Base-by-base conservation (phyloP, 495 filamentous ascomycete genomes). In the Penicillium goetzii region DNA sequence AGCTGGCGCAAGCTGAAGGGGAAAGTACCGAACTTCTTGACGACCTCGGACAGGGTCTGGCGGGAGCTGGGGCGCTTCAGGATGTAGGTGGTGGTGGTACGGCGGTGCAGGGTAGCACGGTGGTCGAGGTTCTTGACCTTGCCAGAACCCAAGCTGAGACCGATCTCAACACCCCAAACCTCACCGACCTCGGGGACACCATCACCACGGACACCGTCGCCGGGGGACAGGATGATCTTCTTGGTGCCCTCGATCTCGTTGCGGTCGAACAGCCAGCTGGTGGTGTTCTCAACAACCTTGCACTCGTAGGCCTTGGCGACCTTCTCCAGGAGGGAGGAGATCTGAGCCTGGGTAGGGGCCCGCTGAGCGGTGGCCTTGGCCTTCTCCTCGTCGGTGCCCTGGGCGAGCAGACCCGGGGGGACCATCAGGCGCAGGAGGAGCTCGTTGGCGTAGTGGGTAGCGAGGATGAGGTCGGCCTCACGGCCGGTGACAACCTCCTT, bases 231-330 rank as follows among this genome's bases (percentile, higher is more conserved):
- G 56, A 99, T 95, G 73, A 99, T 96, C 87, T 97, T 97, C 88
- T 99, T 99, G 82, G 90, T 90, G 61, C 89, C 90, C 81, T 99
- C 95, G 66, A 99, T 99, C 74, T 98, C 95, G 76, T 98, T 97
- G 72, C 90, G 90, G 67, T 91, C 92, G 72, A 98, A 97, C 40
- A 91, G 77, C 92, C 94, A 98, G 72, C 90, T 93, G 50, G 95
- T 99, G 50, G 95, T 99, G 82, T 92, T 95, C 84, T 99, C 96
- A 55, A 99, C 92, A 41, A 99, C 78, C 66, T 89, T 97, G 84
- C 91, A 94, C 63, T 90, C 93, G 80, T 97, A 98, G 62, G 84
- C 85, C 76, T 93, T 90, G 67, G 89, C 92, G 23, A 99, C 85
- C 84, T 96, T 98, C 80, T 97, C 92, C 40, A 98, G 80, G 55